Evolutionary conservation across 2,329 filamentous ascomycete genomes (phyloP).

Genomic region (Cytospora piceae): DNA sequence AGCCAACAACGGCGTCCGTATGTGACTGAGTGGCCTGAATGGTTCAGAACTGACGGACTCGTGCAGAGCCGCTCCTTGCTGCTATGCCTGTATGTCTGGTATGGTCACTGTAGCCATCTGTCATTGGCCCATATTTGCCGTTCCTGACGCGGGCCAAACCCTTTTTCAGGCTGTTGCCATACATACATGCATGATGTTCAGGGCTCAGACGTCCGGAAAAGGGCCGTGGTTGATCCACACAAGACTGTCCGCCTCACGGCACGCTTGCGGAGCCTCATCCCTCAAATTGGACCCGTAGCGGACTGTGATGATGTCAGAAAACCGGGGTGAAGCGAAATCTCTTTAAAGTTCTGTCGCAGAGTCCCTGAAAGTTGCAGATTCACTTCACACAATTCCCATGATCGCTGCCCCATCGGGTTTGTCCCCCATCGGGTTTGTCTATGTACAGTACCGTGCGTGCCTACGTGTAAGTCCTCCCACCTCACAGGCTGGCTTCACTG

Average conservation of each 20-base stretch:
- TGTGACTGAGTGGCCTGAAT: not conserved
- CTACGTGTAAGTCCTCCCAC: not conserved
- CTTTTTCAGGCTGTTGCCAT: conserved; percentile 2
- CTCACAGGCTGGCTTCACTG: not conserved
- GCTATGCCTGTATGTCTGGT: too few relatives aligned
- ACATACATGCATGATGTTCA: not conserved
- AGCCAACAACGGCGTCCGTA: not conserved
- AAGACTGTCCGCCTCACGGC: conserved; percentile 17
- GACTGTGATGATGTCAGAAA: conserved; percentile 29
- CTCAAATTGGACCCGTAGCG: conserved; percentile 14
- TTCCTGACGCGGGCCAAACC: conserved; percentile 20
- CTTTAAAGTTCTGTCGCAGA: conserved; percentile 24
- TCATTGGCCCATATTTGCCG: not conserved
- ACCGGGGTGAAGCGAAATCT: conserved; percentile 28
- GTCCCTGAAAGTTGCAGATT: conserved; percentile 14
- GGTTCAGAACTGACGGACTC: not conserved
- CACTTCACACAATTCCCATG: conserved; percentile 16
- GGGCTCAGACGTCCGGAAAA: conserved; percentile 24
- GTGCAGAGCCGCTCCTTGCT: conserved; percentile 10
- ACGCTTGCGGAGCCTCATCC: conserved; percentile 26
- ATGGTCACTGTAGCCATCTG: not conserved
- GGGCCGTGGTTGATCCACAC: conserved; percentile 21
- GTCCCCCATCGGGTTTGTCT: not conserved
- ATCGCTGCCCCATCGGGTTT: conserved; percentile 13
- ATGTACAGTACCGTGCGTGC: not conserved